A percentile compares a stretch with the other conserved stretches of the same genome.
Evolutionary conservation across 306 rosid genomes (phyloP).

Genomic region (Rosa chinensis): DNA sequence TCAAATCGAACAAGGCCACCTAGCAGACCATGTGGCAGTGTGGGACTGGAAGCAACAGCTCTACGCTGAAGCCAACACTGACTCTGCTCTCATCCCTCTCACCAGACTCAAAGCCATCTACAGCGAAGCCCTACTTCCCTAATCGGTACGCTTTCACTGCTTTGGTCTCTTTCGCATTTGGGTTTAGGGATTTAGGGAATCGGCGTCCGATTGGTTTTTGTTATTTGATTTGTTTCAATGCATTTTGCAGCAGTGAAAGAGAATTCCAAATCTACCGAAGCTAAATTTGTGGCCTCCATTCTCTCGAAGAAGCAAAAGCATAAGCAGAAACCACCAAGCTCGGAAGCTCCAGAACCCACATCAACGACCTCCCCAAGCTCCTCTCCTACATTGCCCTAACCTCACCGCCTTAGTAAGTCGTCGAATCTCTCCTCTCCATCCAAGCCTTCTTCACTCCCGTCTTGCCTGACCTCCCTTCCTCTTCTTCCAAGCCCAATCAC

Average conservation of each 20-base stretch:
- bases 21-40: conserved; percentile 38
- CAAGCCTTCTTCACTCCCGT: no score
- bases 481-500: no score
- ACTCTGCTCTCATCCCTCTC: conserved; percentile 51
- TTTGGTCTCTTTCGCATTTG: not conserved
- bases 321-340: conserved; percentile 31
- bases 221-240: not conserved
- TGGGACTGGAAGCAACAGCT: conserved; percentile 91
- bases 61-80: conserved; percentile 53
- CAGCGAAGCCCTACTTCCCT: conserved; percentile 53
- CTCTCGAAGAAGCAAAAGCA: conserved; percentile 41
- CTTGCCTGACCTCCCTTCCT: no score
- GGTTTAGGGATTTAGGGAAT: not conserved
- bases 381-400: no score
- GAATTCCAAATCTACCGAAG: conserved; percentile 37
- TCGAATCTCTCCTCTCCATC: no score
- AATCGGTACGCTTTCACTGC: conserved; percentile 41
- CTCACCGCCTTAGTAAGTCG: no score
- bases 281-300: conserved; percentile 42
- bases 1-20: conserved; percentile 58
- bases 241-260: conserved; percentile 28
- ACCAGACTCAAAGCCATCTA: conserved; percentile 63
- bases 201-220: not conserved
- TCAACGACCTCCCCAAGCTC: conserved; percentile 51
- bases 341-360: conserved; percentile 52